Percentiles rank a stretch among this genome's conserved stretches.
Evolutionary conservation across 192 early-diverging fungal species (phyloP).

Genomic region (Globomyces pollinis-pini): DNA sequence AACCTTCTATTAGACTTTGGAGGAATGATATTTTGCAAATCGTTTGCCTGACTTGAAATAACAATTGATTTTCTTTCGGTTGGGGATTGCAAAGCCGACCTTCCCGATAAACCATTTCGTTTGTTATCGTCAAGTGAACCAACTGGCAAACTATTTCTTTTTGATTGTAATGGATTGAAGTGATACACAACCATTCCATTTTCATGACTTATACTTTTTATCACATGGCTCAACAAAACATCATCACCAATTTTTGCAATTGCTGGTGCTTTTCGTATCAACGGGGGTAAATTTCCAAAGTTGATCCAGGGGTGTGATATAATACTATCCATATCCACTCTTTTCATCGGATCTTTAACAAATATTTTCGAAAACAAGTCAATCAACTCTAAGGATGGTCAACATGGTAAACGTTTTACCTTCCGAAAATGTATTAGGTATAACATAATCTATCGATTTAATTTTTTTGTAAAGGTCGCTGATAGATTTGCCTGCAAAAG

Average conservation of each 20-base stretch:
- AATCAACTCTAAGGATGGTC: constrained; percentile 26
- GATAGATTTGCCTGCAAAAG: constrained; percentile 49
- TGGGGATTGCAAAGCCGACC: not conserved
- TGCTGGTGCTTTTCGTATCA: constrained; percentile 19
- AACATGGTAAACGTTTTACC: too few species aligned
- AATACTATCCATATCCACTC: constrained; percentile 45
- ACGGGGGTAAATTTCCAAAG: constrained; percentile 42
- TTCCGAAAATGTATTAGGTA: constrained; percentile 48
- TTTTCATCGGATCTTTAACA: constrained; percentile 46
- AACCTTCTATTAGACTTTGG: too few species aligned
- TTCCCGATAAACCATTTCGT: not conserved
- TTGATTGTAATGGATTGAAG: not conserved
- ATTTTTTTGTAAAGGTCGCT: constrained; percentile 50
- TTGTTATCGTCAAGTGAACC: too few species aligned
- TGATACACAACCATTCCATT: not conserved
- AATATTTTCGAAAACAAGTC: constrained; percentile 42
- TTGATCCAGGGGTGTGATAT: constrained; percentile 50
- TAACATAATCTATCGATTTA: constrained; percentile 50
- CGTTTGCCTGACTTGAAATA: too few species aligned
- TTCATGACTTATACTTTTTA: not conserved
- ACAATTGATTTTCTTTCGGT: too few species aligned
- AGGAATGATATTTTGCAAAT: too few species aligned
- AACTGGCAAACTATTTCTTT: too few species aligned
- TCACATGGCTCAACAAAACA: not conserved
- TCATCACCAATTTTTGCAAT: too few species aligned